Base-by-base conservation (phyloP, 1,284 basidiomycete species). In the Naganishia liquefaciens region DNA sequence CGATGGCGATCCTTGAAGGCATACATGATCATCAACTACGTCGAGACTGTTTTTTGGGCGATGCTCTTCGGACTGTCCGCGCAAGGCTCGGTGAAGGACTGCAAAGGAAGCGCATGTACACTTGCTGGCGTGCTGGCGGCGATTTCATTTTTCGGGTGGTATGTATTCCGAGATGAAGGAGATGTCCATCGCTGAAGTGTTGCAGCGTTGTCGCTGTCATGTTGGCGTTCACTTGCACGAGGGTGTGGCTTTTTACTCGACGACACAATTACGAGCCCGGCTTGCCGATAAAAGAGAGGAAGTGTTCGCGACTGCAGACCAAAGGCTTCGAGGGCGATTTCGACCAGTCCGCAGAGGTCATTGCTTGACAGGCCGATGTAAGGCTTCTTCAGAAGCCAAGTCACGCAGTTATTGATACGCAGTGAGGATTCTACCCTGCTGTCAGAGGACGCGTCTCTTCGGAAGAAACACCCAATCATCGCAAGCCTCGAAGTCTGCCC, bases 401-500 rank as follows among this genome's bases (percentile, higher is more conserved):
- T 37, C 33, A 7, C 33, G 33, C 13, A 5, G 2, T 13, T 37
- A 7, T 37, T 13, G 10, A 37, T 37, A 37, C 33, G 33, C 33
- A 7, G 33, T 37, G 10, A 37, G 2, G 33, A 37, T 13, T 37
- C 33, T 37, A 10, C 10, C 0, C 7, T 7, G 33, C 33, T 7
- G 9, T 37, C 13, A 37, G 4, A 13, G 13, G 15, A 28, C 21
- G 10, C 33, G 13, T 21, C 43, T 33, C 46, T 60, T 60, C 13
- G 46, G 30, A 9, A 60, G 46, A 21, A 28, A 40, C 2, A 60
- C 33, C 57, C 57, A 60, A 25, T 60, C 46, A 10, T n/a, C 33
- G 28, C 57, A 60, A 7, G 57, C 57, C 49, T 39, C 30, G 23
- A 60, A 60, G 37, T 60, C 57, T 46, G 49, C 39, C 57, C 46